Base-by-base conservation (phyloP, 2,329 filamentous ascomycete species). In the Teratosphaeria zuluensis region DNA sequence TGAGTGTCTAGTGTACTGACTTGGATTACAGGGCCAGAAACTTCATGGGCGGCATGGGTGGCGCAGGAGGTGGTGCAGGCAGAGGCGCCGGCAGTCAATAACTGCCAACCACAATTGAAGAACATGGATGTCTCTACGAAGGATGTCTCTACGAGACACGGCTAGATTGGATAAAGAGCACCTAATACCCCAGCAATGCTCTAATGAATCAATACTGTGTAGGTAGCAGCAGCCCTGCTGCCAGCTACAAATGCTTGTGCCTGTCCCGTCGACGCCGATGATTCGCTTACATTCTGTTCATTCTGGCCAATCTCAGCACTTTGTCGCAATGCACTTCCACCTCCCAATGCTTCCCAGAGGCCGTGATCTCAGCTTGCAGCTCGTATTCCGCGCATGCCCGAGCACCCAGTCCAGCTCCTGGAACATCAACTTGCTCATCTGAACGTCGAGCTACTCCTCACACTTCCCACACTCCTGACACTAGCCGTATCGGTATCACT, bases 31-130 rank as follows among this genome's bases (percentile, higher is more conserved):
- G 84, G 80, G 85, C 85, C 58, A 78, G 81, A 65, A 86, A 85
- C 71, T 82, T 88, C 72, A 87, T 88, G 84, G 84, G 84, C 53
- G 81, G 81, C 58, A 75, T 74, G 64, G 78, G 77, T 60, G 80
- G 77, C 58, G 70, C 55, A 21, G 54, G 58, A n/a, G 58, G 51
- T 58, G 58, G 51, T 58, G 57, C 52, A 30, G 52, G 52, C 5
- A 53, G 52, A 31, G 52, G 52, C 8, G 19, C 21, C 4, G 32
- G 52, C 52, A 21, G 52, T 31, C 52, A 53, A 53, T 53, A 12
- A 28, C 7, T 21, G 42, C 42, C 4, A n/a, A 2, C 16, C 42
- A 6, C 42, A 3, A 19, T 16, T 48, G 9, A n/a, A 48, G n/a
- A n/a, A 48, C 42, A 19, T 8, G 19, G 42, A 48, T 19, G 16